Conservation (phyloP, 2,329 filamentous ascomycete genomes). For the Dothidotthia symphoricarpi region DNA sequence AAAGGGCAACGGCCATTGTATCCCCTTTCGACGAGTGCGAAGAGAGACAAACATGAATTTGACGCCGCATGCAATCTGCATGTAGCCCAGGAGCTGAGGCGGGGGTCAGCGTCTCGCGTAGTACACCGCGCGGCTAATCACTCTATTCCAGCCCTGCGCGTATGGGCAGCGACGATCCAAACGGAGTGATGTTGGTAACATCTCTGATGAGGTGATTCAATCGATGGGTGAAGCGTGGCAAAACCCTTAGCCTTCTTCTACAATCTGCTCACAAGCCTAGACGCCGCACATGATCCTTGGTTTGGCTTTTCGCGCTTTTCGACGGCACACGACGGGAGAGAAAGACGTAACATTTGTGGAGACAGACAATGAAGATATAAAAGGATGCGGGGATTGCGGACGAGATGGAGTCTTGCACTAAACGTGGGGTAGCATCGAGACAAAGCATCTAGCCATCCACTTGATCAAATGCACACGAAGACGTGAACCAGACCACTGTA, state of each 20-base stretch:
- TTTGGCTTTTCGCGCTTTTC: constrained; percentile 31
- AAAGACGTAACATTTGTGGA: constrained; percentile 14
- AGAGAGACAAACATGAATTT: constrained; percentile 1
- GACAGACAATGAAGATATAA: constrained; percentile 6
- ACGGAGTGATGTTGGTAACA: too few species aligned
- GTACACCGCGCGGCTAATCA: constrained; percentile 1
- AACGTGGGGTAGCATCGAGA: constrained; percentile 14
- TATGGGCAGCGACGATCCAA: too few species aligned
- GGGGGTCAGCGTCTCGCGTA: constrained; percentile 13
- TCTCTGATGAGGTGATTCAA: too few species aligned
- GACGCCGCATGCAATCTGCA: background rate
- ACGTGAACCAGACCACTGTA: background rate
- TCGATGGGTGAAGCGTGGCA: too few species aligned
- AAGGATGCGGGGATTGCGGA: constrained; percentile 5
- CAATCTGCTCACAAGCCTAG: too few species aligned
- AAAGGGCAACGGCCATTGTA: constrained; percentile 4
- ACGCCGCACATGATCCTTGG: too few species aligned
- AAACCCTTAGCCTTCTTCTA: too few species aligned
- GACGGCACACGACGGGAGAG: constrained; percentile 31
- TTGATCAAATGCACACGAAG: background rate
- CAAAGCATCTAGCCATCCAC: too few species aligned
- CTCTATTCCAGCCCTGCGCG: too few species aligned
- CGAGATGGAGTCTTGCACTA: background rate
- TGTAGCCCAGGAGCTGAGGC: background rate
- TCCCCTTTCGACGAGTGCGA: constrained; percentile 1